Base-by-base conservation (phyloP, 495 filamentous ascomycete genomes). In the Trichoderma orchidacearum region DNA sequence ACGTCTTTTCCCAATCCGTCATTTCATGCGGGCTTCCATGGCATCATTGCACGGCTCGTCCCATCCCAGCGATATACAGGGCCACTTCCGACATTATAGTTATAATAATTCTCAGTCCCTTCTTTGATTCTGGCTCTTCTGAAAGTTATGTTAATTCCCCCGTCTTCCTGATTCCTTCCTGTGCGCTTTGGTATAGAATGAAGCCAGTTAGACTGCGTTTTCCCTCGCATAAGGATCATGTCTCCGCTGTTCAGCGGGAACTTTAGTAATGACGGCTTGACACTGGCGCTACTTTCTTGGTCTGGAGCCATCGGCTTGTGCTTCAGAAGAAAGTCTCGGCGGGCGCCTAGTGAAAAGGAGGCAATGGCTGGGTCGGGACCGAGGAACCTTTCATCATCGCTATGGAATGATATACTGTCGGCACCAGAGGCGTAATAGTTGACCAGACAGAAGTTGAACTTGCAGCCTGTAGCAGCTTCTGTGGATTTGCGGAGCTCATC, bases 111-210 rank as follows among this genome's bases (percentile, higher is more conserved):
- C 62, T 86, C 79, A 25, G 83, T 90, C 8, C 84, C 83, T 30
- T 69, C 83, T 53, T 74, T 80, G 21, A 82, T 70, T 60, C 85
- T 68, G 21, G 81, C 85, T 60, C 77, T 74, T 41, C 85, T 70
- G 62, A 89, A 86, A 3, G 87, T 90, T 60, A 89, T 87, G 61
- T 89, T 89, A 32, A 89, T 86, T 51, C 84, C 86, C 23, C 66
- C 71, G 30, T 77, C 73, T 11, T 71, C 69, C 56, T 75, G 77
- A 48, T 69, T 72, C 30, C 80, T 80, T 36, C 79, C 75, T 35
- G 58, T 78, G 25, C 84, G 70, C 71, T 90, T 90, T 0, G 85
- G 87, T n/a, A 89, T 79, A 54, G 79, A 81, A 65, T 89, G 85
- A 45, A 86, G 66, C 85, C 86, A 89, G 62, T 81, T 77, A 28